These are phyloP conservation scores for Lactarius psammicola DNA, from an alignment of 768 basidiomycete species.

Conservation along the genomic window DNA sequence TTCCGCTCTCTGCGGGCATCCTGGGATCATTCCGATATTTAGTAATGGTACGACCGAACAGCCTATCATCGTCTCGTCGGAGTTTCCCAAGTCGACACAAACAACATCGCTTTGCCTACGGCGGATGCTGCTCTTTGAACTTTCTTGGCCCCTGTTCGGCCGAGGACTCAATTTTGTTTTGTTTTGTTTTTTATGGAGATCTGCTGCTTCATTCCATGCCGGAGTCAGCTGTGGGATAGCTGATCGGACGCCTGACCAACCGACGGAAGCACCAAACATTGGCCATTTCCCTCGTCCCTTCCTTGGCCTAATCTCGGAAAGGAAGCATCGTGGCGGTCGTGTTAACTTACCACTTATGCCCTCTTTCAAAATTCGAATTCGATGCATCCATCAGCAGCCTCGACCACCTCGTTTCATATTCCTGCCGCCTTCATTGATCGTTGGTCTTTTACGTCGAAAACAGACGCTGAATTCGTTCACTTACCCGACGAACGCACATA, in stretches of 20 bases:
- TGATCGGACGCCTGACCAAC: conserved; percentile 17
- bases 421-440: conserved; percentile 14
- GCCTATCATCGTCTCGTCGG: conserved; percentile 1
- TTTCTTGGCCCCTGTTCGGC: conserved; percentile 23
- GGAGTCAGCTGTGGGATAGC: conserved; percentile 17
- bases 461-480: conserved; percentile 4
- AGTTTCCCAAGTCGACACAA: not conserved
- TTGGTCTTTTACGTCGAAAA: not conserved
- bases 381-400: conserved; percentile 6
- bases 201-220: conserved; percentile 1
- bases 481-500: not conserved
- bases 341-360: not conserved
- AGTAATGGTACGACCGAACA: not conserved
- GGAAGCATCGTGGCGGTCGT: conserved; percentile 11
- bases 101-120: not conserved
- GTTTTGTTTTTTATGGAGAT: conserved; percentile 2
- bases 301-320: conserved; percentile 6
- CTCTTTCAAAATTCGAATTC: conserved; percentile 1
- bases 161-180: conserved; percentile 1
- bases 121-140: not conserved
- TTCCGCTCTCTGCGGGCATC: not conserved
- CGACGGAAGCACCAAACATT: not conserved
- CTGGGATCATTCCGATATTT: conserved; percentile 7
- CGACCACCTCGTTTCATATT: conserved; percentile 17
- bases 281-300: not conserved